Evolutionary conservation across 2,329 filamentous ascomycete genomes (phyloP).

Genomic region (Aureobasidium sp.): DNA sequence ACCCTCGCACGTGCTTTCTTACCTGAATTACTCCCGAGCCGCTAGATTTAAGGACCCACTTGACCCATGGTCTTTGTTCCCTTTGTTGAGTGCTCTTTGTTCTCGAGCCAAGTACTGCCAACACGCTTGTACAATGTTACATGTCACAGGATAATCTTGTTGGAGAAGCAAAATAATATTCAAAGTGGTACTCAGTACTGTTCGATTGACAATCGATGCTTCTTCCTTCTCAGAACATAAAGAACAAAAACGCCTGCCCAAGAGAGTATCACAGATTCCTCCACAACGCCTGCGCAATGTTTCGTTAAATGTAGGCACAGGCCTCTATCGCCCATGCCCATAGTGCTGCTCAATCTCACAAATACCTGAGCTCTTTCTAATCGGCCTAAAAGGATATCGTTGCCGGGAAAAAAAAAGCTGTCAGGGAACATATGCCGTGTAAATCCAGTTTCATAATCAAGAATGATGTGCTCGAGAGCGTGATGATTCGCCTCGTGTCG

Average conservation of each 20-base stretch:
- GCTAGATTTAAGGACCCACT: not conserved
- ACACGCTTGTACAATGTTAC: not conserved
- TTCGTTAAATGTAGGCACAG: slow-evolving; percentile 11
- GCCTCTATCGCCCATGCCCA: not conserved
- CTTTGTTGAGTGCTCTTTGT: not conserved
- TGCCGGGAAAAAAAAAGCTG: not conserved
- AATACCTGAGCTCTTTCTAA: not conserved
- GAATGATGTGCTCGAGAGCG: not conserved
- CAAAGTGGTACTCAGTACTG: not conserved
- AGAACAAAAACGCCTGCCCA: not conserved
- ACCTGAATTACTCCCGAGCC: not conserved
- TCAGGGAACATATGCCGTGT: slow-evolving; percentile 3
- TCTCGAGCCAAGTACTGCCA: not conserved
- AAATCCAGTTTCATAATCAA: slow-evolving; percentile 12
- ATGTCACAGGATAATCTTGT: not conserved
- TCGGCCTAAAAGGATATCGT: slow-evolving; percentile 12
- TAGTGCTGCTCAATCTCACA: not conserved
- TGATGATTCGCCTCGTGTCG: not conserved
- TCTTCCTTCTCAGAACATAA: not conserved
- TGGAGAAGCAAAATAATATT: not conserved
- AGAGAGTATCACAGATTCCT: not conserved
- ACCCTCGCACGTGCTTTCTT: not conserved
- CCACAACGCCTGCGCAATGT: slow-evolving; percentile 14
- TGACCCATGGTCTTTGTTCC: not conserved
- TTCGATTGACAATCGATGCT: not conserved